These are phyloP conservation scores for Waltergamsia citrina DNA, from an alignment of 2,329 filamentous ascomycete genomes.

Conservation along the genomic window DNA sequence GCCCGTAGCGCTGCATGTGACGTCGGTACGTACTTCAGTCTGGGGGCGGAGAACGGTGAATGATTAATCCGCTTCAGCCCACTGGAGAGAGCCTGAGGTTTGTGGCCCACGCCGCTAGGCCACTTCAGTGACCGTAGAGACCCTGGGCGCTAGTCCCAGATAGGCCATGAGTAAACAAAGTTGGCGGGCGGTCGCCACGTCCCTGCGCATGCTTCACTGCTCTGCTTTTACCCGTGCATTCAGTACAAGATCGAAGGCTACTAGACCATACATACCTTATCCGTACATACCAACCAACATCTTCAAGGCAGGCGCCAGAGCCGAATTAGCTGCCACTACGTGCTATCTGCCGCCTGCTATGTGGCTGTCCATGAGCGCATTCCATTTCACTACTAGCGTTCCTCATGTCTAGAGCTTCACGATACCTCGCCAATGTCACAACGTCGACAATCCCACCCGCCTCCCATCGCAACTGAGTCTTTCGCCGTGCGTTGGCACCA, in stretches of 20 bases:
- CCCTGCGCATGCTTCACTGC: background rate
- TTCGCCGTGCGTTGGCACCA: slow-evolving; percentile 25
- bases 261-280: too few relatives aligned
- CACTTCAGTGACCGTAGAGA: too few relatives aligned
- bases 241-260: too few relatives aligned
- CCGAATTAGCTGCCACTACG: too few relatives aligned
- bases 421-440: slow-evolving; percentile 16
- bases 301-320: too few relatives aligned
- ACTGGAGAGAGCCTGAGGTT: background rate
- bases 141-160: background rate
- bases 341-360: slow-evolving; percentile 1
- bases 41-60: background rate
- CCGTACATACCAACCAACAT: too few relatives aligned
- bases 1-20: slow-evolving; percentile 1
- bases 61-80: background rate
- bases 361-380: slow-evolving; percentile 7
- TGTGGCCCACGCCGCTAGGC: too few relatives aligned
- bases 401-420: slow-evolving; percentile 6
- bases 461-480: slow-evolving; percentile 9
- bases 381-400: too few relatives aligned
- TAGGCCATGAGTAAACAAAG: slow-evolving; percentile 4
- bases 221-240: too few relatives aligned
- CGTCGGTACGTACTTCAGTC: background rate
- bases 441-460: slow-evolving; percentile 12
- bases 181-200: background rate